Evolutionary conservation across 345 rosid genomes (phyloP).

Genomic region (Salix dunnii): DNA sequence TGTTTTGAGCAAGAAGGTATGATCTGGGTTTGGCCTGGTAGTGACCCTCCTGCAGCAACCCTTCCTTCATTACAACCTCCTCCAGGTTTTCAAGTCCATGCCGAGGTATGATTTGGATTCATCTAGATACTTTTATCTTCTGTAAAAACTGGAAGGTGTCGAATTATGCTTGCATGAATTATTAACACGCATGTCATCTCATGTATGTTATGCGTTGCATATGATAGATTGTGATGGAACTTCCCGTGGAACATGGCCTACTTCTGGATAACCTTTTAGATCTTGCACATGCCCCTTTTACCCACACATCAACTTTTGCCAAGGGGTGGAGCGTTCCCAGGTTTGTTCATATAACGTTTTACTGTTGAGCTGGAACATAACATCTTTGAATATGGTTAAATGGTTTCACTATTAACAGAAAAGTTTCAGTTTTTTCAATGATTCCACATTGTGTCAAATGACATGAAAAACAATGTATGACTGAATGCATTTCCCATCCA

Average conservation of each 20-base stretch:
- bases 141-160: neutral
- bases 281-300: conserved; percentile 96
- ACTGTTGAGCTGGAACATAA: neutral
- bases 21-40: conserved; percentile 98
- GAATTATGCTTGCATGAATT: neutral
- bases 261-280: conserved; percentile 94
- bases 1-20: conserved; percentile 94
- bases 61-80: conserved; percentile 85
- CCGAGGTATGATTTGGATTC: conserved; percentile 57
- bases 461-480: neutral
- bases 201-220: conserved; percentile 2
- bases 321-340: conserved; percentile 98
- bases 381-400: neutral
- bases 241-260: conserved; percentile 96
- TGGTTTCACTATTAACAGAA: neutral
- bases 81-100: conserved; percentile 81
- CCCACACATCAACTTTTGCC: conserved; percentile 96
- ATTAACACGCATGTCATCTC: neutral
- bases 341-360: conserved; percentile 34
- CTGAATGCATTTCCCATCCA: neutral
- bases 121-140: neutral
- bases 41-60: conserved; percentile 67
- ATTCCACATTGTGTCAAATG: neutral
- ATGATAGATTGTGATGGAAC: conserved; percentile 89
- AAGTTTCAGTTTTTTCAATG: neutral